These are phyloP conservation scores for Ampelocalamus luodianensis DNA, from an alignment of 176 grass and related monocot genomes.

Conservation along the genomic window DNA sequence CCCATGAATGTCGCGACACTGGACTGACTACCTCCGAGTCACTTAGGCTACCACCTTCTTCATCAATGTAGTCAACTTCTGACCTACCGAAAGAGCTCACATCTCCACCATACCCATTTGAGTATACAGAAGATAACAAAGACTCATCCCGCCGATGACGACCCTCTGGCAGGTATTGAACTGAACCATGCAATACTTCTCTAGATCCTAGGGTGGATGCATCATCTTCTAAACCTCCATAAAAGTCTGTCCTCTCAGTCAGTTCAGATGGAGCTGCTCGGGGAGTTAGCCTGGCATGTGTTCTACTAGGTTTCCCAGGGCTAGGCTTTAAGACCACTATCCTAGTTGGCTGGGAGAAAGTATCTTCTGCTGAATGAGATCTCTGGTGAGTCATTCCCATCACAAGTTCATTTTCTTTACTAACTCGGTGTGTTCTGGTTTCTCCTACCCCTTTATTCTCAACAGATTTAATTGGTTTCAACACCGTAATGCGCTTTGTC, in stretches of 20 bases:
- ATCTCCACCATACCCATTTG: constrained; percentile 92
- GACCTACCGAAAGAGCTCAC: constrained; percentile 85
- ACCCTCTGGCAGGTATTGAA: constrained; percentile 37
- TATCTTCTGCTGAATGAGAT: constrained; percentile 63
- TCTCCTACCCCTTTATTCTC: constrained; percentile 56
- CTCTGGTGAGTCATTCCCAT: constrained; percentile 48
- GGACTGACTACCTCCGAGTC: constrained; percentile 68
- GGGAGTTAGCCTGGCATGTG: constrained; percentile 48
- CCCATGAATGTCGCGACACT: constrained; percentile 73
- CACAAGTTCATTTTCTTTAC: constrained; percentile 46
- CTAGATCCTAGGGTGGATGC: constrained; percentile 39
- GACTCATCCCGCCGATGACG: constrained; percentile 77
- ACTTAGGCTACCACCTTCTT: constrained; percentile 64
- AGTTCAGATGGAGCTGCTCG: constrained; percentile 33
- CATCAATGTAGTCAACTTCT: constrained; percentile 77
- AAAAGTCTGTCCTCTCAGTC: constrained; percentile 16
- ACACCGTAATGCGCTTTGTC: constrained; percentile 80
- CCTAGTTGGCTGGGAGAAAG: constrained; percentile 68
- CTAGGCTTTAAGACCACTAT: constrained; percentile 94
- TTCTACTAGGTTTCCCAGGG: constrained; percentile 54
- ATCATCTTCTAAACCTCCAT: constrained; percentile 44
- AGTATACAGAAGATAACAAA: constrained; percentile 80
- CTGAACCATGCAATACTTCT: constrained; percentile 19
- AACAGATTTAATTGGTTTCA: constrained; percentile 79
- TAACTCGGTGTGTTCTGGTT: constrained; percentile 30